These are phyloP conservation scores for Starmera pachycereana DNA, from an alignment of 805 yeast genomes.

Conservation along the genomic window DNA sequence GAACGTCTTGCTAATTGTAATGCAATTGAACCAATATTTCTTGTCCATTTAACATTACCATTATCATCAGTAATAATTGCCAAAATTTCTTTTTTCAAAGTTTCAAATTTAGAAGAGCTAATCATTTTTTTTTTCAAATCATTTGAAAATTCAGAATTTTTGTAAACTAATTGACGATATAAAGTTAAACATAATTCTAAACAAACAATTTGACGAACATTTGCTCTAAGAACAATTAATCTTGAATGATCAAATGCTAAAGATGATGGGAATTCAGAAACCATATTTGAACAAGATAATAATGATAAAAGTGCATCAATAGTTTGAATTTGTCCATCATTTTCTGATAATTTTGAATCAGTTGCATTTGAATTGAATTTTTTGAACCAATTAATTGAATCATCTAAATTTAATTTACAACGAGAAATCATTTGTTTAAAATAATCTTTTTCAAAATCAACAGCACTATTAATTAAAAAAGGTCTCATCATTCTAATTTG, in stretches of 20 bases:
- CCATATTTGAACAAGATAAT: slow-evolving; percentile 72
- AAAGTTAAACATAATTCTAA: slow-evolving; percentile 62
- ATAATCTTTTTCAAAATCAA: slow-evolving; percentile 82
- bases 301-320: slow-evolving; percentile 47
- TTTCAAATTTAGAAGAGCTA: slow-evolving; percentile 28
- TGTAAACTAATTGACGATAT: slow-evolving; percentile 54
- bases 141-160: slow-evolving; percentile 8
- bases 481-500: slow-evolving; percentile 83
- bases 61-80: slow-evolving; percentile 78
- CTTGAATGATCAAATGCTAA: slow-evolving; percentile 79
- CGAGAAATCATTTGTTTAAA: slow-evolving; percentile 56
- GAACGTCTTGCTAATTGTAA: slow-evolving; percentile 47
- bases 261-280: slow-evolving; percentile 72
- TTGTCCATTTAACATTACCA: slow-evolving; percentile 86
- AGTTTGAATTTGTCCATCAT: neutral
- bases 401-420: slow-evolving; percentile 17
- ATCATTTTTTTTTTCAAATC: slow-evolving; percentile 17
- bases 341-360: slow-evolving; percentile 2
- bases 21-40: slow-evolving; percentile 63
- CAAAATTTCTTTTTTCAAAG: slow-evolving; percentile 58
- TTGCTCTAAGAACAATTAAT: slow-evolving; percentile 68
- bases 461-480: slow-evolving; percentile 74
- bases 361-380: slow-evolving; percentile 4
- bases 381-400: slow-evolving; percentile 18
- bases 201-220: slow-evolving; percentile 77